phyloP scores from a whole-genome alignment of 2,329 filamentous ascomycete species.

The Ophiostoma pallidulum region DNA sequence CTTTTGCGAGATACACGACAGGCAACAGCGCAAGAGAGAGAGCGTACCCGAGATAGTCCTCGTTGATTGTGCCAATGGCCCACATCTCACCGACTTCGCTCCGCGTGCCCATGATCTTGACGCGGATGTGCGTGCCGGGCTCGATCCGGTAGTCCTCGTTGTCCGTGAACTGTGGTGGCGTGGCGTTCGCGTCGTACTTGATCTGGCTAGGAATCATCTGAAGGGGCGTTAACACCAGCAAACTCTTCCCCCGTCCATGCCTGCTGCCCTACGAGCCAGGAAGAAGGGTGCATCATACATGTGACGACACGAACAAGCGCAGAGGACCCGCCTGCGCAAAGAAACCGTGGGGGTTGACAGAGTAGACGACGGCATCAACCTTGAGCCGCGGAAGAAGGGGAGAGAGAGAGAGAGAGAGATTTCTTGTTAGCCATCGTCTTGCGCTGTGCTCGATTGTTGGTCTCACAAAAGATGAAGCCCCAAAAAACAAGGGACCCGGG shows the following conservation, averaged over 20 bases:
- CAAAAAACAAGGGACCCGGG: no score
- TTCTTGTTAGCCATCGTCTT: neutral
- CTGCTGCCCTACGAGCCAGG: neutral
- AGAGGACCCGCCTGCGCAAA: conserved; percentile 76
- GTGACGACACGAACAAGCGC: conserved; percentile 68
- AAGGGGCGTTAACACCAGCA: neutral
- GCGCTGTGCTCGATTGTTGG: neutral
- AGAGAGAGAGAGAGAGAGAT: neutral
- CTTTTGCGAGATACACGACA: no score
- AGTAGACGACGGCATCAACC: conserved; percentile 90
- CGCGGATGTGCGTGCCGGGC: conserved; percentile 81
- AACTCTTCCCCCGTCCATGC: neutral
- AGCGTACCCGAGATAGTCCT: conserved; percentile 58
- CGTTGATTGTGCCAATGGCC: conserved; percentile 96
- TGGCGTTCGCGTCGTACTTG: conserved; percentile 90
- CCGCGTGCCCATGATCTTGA: conserved; percentile 89
- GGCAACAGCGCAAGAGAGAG: neutral
- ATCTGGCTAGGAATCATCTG: conserved; percentile 87
- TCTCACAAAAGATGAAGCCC: neutral
- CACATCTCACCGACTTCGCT: conserved; percentile 93
- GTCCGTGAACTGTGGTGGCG: conserved; percentile 93
- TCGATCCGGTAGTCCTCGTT: conserved; percentile 91
- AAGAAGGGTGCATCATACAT: conserved; percentile 46
- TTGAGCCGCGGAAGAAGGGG: conserved; percentile 30
- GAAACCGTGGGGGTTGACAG: conserved; percentile 85